A percentile compares a stretch with the other conserved stretches of the same genome.
Evolutionary conservation across 2,329 filamentous ascomycete genomes (phyloP).

Genomic region (Colletotrichum scovillei): DNA sequence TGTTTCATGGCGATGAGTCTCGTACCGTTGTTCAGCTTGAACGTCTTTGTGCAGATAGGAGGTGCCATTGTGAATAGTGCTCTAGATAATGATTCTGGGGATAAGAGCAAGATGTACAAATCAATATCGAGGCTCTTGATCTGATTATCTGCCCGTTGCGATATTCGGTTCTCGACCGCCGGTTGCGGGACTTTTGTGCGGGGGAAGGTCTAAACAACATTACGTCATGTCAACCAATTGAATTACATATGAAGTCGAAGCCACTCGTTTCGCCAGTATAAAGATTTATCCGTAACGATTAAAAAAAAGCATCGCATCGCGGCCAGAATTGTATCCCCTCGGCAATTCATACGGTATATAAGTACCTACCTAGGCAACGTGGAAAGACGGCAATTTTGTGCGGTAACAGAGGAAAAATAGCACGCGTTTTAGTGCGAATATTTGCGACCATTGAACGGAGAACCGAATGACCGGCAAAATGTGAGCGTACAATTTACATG

Average conservation of each 20-base stretch:
- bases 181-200: neutral
- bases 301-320: neutral
- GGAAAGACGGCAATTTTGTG: neutral
- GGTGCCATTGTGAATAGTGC: constrained; percentile 10
- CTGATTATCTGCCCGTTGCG: neutral
- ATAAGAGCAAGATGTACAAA: too few relatives aligned
- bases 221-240: neutral
- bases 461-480: neutral
- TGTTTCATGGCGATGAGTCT: neutral
- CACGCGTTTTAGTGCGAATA: too few relatives aligned
- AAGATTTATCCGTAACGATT: neutral
- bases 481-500: neutral
- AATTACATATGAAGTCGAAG: neutral
- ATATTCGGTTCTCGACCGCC: neutral
- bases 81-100: neutral
- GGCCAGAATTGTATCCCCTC: neutral
- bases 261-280: neutral
- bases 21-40: constrained; percentile 36
- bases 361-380: too few relatives aligned
- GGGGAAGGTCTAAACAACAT: neutral
- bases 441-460: too few relatives aligned
- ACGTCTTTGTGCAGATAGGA: constrained; percentile 35
- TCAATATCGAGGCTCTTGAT: too few relatives aligned
- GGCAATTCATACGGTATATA: neutral
- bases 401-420: neutral